Conservation (phyloP, 1,284 basidiomycete genomes). For the Taiwanofungus camphoratus region DNA sequence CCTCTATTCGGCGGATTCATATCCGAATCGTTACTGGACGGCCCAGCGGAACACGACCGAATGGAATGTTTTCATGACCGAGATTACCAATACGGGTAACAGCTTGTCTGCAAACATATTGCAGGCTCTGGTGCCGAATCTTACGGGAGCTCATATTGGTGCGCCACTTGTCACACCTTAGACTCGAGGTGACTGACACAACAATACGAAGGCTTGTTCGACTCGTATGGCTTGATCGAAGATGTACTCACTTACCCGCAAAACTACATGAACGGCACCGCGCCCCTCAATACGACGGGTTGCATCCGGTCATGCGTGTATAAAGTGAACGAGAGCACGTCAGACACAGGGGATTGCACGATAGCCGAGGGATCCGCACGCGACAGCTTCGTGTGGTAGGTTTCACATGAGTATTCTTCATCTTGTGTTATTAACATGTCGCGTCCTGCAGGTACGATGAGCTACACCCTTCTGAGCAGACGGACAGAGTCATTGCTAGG, state of each 20-base stretch:
- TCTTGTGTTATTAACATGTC: background rate
- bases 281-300: constrained; percentile 49
- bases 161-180: constrained; percentile 1
- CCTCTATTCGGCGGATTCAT: constrained; percentile 26
- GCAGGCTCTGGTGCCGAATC: constrained; percentile 22
- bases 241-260: constrained; percentile 47
- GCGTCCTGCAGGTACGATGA: constrained; percentile 42
- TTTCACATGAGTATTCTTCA: constrained; percentile 6
- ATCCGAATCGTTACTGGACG: constrained; percentile 21
- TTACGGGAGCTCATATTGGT: constrained; percentile 31
- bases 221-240: constrained; percentile 46
- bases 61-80: constrained; percentile 27
- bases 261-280: constrained; percentile 52
- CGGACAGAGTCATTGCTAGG: constrained; percentile 40
- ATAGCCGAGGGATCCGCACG: constrained; percentile 35
- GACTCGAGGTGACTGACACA: background rate
- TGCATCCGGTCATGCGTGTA: constrained; percentile 41
- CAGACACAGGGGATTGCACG: constrained; percentile 32
- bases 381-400: constrained; percentile 53
- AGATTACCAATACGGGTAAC: constrained; percentile 30
- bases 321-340: constrained; percentile 29
- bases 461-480: constrained; percentile 49
- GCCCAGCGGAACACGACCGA: constrained; percentile 17
- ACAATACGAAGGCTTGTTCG: constrained; percentile 40
- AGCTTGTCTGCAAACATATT: constrained; percentile 27